These are phyloP conservation scores for Abelmoschus esculentus DNA, from an alignment of 345 rosid genomes.

Conservation along the genomic window DNA sequence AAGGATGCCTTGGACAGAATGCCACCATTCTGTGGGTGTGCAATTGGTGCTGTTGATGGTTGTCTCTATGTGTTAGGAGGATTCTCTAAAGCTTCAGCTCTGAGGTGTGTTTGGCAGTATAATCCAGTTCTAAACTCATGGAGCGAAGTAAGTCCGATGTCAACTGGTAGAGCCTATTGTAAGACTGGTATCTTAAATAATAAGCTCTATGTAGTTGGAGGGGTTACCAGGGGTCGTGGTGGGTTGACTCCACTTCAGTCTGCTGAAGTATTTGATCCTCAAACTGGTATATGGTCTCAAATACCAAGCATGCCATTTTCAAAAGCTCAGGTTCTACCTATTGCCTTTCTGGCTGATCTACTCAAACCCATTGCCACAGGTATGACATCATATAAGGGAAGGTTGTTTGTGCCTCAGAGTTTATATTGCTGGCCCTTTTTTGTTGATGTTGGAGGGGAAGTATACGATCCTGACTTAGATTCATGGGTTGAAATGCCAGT, in stretches of 20 bases:
- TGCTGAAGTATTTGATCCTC: conserved; percentile 81
- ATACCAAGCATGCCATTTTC: conserved; percentile 89
- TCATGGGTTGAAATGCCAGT: conserved; percentile 83
- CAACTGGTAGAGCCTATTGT: conserved; percentile 63
- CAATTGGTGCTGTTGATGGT: conserved; percentile 70
- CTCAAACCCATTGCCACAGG: conserved; percentile 89
- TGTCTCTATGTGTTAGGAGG: conserved; percentile 83
- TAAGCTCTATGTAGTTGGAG: conserved; percentile 84
- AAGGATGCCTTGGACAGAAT: conserved; percentile 39
- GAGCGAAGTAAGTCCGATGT: conserved; percentile 71
- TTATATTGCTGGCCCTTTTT: conserved; percentile 89
- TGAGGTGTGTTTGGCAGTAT: conserved; percentile 67
- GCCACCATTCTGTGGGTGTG: conserved; percentile 70
- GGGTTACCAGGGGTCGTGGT: conserved; percentile 56
- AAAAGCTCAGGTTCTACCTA: conserved; percentile 66
- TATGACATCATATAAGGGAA: conserved; percentile 82
- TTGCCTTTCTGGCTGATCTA: conserved; percentile 70
- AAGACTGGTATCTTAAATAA: conserved; percentile 69
- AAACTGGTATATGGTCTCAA: conserved; percentile 47
- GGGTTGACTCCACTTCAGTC: conserved; percentile 76
- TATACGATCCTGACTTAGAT: conserved; percentile 62
- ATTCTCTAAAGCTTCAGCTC: conserved; percentile 50
- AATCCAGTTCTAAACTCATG: conserved; percentile 61
- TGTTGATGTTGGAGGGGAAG: conserved; percentile 90
- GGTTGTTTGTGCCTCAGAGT: conserved; percentile 81